Conservation (phyloP, 2,329 filamentous ascomycete species). For the Arthrobotrys sphaeroides region DNA sequence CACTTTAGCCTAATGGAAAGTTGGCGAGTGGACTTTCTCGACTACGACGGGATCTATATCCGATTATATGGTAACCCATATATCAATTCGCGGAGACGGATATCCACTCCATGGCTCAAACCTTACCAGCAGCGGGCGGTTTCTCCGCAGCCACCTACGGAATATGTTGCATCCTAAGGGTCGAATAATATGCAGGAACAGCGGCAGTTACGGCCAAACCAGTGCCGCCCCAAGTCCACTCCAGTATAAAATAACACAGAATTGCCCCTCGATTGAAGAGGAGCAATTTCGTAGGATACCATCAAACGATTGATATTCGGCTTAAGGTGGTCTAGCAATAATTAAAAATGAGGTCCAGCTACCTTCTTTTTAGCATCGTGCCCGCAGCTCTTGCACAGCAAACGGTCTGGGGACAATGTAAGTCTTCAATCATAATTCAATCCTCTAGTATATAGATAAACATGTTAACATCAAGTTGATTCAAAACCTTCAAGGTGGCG, state of each 20-base stretch:
- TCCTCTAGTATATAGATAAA: neutral
- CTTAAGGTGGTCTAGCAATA: neutral
- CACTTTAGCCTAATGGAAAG: neutral
- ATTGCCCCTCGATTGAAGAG: neutral
- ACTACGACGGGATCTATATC: neutral
- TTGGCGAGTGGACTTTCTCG: neutral
- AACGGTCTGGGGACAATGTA: slow-evolving; percentile 28
- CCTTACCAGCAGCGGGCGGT: neutral
- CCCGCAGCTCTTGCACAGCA: slow-evolving; percentile 12
- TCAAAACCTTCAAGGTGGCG: neutral
- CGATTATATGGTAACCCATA: neutral
- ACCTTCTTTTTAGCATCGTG: neutral
- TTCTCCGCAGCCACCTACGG: neutral
- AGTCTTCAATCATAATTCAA: neutral
- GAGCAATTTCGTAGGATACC: neutral
- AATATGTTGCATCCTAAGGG: neutral
- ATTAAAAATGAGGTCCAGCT: neutral
- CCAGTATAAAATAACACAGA: neutral
- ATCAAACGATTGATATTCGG: neutral
- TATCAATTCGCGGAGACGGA: neutral
- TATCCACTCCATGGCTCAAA: neutral
- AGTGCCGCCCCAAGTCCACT: neutral
- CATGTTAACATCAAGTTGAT: neutral
- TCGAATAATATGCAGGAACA: neutral
- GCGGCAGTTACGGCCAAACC: neutral